Evolutionary conservation across 1,284 basidiomycete species (phyloP), one percentile per base, ranked within the genome.

Genomic region (Xerocomus cyaneibrunnescens): DNA sequence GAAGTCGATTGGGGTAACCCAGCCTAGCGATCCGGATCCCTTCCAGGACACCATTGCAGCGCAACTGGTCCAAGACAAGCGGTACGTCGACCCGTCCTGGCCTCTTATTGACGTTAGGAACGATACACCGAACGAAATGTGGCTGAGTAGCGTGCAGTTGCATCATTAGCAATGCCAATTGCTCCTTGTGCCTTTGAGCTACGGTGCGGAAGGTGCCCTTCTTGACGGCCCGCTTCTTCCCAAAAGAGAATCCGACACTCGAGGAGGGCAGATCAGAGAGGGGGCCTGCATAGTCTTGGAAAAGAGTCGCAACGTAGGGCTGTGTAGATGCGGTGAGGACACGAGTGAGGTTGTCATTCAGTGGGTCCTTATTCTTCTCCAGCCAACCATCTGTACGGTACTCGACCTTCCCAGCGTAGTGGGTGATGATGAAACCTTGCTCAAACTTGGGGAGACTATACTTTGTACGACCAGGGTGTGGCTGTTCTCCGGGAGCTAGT

Each of bases 351-450:
- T 98, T 96, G 68, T 98, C 95, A 70, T 99, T 98, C 57, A 99
- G 76, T 0, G 97, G 97, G 65, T 99, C 97, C 74, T 98, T 98
- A 80, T 99, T 99, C 85, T 99, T 99, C 76, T 97, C 94, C 56
- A 99, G 77, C 97, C 97, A 99, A 9, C 94, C 92, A 35, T 94
- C 88, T 1, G 96, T 98, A 40, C 89, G 82, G 65, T 99, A 99
- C 66, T 98, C 95, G 64, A 99, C 97, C 55, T 88, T 89, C 43
- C 94, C 97, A 0, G 97, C 97, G 67, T 99, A 99, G 70, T 99
- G 97, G 59, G 93, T 87, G 52, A 99, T 83, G 56, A 94, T 86
- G 75, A 99, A 99, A 13, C 97, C 96, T 65, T 94, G 89, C 40
- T 92, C 89, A 66, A 98, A 97, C 7, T 95, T 81, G 7, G 93